Conservation (phyloP, 164 flowering plant genomes). For the Protea cynaroides region DNA sequence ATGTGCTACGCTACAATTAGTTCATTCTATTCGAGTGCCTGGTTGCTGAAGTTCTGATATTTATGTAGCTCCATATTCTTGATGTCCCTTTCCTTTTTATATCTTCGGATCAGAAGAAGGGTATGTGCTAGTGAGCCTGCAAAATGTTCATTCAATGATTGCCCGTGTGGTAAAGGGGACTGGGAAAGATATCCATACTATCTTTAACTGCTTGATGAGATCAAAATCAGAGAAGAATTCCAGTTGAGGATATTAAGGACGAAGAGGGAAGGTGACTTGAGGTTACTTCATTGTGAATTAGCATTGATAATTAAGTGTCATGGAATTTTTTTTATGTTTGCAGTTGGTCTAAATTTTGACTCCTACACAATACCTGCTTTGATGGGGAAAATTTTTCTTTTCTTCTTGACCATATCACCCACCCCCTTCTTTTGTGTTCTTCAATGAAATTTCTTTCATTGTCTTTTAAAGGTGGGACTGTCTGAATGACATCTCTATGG, state of each 20-base stretch:
- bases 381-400: too few species aligned
- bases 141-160: conserved; percentile 79
- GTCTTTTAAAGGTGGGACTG: too few species aligned
- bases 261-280: conserved; percentile 78
- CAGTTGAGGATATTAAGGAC: conserved; percentile 86
- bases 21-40: neutral
- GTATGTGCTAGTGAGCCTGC: too few species aligned
- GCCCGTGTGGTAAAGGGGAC: conserved; percentile 76
- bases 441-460: too few species aligned
- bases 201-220: conserved; percentile 89
- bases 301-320: neutral
- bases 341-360: too few species aligned
- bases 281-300: conserved; percentile 32
- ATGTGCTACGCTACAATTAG: neutral
- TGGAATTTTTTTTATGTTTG: neutral
- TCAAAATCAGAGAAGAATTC: conserved; percentile 81
- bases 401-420: too few species aligned
- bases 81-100: conserved; percentile 1
- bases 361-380: too few species aligned
- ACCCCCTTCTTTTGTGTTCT: too few species aligned
- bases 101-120: conserved; percentile 52
- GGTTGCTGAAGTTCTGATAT: neutral
- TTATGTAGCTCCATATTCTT: neutral
- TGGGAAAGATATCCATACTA: conserved; percentile 94
- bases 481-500: too few species aligned